Evolutionary conservation across 164 flowering plant genomes (phyloP).

Genomic region (Vitis rotundifolia): DNA sequence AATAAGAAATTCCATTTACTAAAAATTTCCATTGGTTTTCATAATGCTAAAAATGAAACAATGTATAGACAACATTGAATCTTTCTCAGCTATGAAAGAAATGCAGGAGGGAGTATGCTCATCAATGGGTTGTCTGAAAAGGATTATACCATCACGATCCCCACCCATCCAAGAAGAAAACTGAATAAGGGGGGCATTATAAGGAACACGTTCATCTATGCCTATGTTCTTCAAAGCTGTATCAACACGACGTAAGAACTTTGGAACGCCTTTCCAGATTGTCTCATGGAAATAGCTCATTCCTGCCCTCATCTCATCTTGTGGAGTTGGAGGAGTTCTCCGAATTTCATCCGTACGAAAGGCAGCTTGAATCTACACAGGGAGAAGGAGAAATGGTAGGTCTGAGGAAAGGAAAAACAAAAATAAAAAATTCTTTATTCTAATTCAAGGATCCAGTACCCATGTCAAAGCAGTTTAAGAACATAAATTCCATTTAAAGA

Average conservation of each 20-base stretch:
- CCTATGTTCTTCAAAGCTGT: constrained; percentile 97
- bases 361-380: constrained; percentile 91
- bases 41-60: neutral
- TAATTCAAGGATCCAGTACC: no score
- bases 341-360: constrained; percentile 97
- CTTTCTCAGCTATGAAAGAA: neutral
- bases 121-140: neutral
- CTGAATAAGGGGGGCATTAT: constrained; percentile 67
- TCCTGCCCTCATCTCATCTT: constrained; percentile 99
- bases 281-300: constrained; percentile 99
- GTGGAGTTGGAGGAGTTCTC: constrained; percentile 94
- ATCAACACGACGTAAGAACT: constrained; percentile 93
- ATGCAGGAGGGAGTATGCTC: neutral
- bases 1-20: neutral
- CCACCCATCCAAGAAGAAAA: constrained; percentile 96
- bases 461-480: no score
- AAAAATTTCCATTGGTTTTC: neutral
- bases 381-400: neutral
- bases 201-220: constrained; percentile 91
- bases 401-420: constrained; percentile 1
- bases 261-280: constrained; percentile 97
- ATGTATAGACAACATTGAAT: neutral
- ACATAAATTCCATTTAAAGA: no score
- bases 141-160: constrained; percentile 80
- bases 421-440: neutral